Evolutionary conservation across 495 filamentous ascomycete genomes (phyloP).

Genomic region (Coniosporium apollinis): DNA sequence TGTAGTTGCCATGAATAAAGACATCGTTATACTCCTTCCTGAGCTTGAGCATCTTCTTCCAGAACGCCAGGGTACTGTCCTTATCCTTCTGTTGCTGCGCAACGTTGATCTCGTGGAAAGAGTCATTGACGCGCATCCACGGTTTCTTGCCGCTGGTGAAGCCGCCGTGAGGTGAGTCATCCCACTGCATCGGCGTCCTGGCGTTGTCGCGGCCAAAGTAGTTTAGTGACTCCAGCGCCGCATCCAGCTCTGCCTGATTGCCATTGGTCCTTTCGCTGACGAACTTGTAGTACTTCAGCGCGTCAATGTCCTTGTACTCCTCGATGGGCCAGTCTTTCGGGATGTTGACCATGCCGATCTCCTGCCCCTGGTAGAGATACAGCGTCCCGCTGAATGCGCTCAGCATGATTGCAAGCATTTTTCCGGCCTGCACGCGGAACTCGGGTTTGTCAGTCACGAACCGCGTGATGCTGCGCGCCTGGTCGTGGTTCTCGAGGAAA

Average conservation of each 20-base stretch:
- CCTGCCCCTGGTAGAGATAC: constrained; percentile 64
- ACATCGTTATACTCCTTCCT: constrained; percentile 24
- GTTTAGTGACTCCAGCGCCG: constrained; percentile 2
- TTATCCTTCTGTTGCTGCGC: constrained; percentile 22
- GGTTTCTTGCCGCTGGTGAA: constrained; percentile 23
- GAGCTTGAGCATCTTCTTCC: constrained; percentile 26
- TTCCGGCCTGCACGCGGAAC: constrained; percentile 26
- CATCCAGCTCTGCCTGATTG: neutral
- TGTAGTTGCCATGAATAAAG: constrained; percentile 1
- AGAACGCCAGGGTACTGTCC: constrained; percentile 29
- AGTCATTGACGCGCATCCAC: constrained; percentile 38
- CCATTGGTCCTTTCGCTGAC: neutral
- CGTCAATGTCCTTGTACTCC: constrained; percentile 58
- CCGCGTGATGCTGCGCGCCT: constrained; percentile 45
- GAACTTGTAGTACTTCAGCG: constrained; percentile 35
- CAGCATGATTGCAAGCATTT: constrained; percentile 46
- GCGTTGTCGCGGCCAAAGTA: constrained; percentile 30
- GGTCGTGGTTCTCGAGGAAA: constrained; percentile 62
- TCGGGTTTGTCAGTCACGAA: constrained; percentile 34
- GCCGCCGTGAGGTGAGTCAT: constrained; percentile 29
- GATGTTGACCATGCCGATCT: constrained; percentile 60
- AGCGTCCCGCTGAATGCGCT: constrained; percentile 46
- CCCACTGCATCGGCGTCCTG: constrained; percentile 41
- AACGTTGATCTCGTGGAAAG: constrained; percentile 29
- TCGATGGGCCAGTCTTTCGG: constrained; percentile 45